These are phyloP conservation scores for Wickerhamomyces rabaulensis DNA, from an alignment of 805 yeast genomes.

Conservation along the genomic window DNA sequence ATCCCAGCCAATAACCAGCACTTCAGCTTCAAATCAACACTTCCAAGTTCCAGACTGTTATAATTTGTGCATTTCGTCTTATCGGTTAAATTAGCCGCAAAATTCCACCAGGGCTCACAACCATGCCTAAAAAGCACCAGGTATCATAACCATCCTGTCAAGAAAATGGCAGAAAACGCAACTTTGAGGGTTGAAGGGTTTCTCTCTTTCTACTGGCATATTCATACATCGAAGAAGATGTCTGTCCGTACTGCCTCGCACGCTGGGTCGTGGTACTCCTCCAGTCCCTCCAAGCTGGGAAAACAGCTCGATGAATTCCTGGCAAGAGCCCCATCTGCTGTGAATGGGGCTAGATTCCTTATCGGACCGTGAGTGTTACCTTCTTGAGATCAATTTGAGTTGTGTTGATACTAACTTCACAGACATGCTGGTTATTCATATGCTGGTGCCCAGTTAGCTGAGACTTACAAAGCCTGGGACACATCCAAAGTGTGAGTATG, in stretches of 20 bases:
- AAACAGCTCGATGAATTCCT: constrained; percentile 48
- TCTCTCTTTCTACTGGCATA: no score
- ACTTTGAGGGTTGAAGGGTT: no score
- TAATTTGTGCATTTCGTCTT: no score
- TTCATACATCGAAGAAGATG: neutral
- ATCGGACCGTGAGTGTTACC: constrained; percentile 43
- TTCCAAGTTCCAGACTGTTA: no score
- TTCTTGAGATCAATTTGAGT: no score
- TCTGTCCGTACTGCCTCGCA: constrained; percentile 43
- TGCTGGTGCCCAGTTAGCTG: constrained; percentile 73
- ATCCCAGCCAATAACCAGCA: no score
- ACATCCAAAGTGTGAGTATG: constrained; percentile 34
- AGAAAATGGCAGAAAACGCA: no score
- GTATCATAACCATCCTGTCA: neutral
- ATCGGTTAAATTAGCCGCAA: no score
- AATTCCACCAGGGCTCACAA: neutral
- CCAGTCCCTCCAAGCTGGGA: constrained; percentile 36
- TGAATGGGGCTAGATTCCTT: constrained; percentile 42
- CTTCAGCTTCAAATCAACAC: no score
- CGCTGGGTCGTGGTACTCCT: constrained; percentile 87
- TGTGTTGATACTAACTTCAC: constrained; percentile 1
- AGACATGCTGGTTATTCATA: constrained; percentile 90
- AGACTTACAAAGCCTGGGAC: constrained; percentile 72
- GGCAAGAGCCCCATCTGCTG: constrained; percentile 27
- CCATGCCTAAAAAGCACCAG: no score